Evolutionary conservation across 306 rosid species (phyloP), one percentile per base, ranked within the genome.

Genomic region (Pyrus communis): DNA sequence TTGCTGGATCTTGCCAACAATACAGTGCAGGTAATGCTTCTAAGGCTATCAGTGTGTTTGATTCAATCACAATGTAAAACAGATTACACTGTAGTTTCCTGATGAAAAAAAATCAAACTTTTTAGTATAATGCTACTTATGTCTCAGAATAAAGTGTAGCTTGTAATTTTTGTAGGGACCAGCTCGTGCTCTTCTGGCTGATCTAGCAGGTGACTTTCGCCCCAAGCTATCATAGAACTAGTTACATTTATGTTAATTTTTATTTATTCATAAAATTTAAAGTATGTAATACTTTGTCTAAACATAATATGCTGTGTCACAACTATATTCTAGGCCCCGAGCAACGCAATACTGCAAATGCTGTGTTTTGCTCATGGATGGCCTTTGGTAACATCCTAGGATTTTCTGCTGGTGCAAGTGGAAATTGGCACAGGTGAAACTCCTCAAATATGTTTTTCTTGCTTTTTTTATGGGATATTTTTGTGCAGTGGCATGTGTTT

Each of bases 1-100:
- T 82, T 96, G 93, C 93, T 96, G 80, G 99, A 96, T 88, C 99
- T 96, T 86, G 99, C 99, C 71, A 96, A 96, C 88, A 96, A 96
- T 81, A 92, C 98, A 31, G 99, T 96, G 62, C 97, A 96, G 97
- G 99, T 91, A 79, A 67, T 85, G 69, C 57, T 79, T 60, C 83
- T 70, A 65, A 57, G 73, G 67, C 62, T 67, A 77, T 82, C 68
- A 22, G 18, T 55, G 18, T 33, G 55, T 76, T 66, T 54, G 54
- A 74, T 80, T 22, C 57, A 8, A 71, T 63, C 15, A 38, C 46
- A 75, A 28, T 4, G 22, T 52, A 25, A 33, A 76, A 18, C 31
- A 21, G 66, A 71, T 15, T 67, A 76, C 54, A 19, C 27, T 55
- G 3, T 42, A n/a, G 31, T 21, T 75, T 61, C 27, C 14, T 25